These are phyloP conservation scores for Mycosarcoma maydis DNA, from an alignment of 1,284 basidiomycete genomes.

Conservation along the genomic window DNA sequence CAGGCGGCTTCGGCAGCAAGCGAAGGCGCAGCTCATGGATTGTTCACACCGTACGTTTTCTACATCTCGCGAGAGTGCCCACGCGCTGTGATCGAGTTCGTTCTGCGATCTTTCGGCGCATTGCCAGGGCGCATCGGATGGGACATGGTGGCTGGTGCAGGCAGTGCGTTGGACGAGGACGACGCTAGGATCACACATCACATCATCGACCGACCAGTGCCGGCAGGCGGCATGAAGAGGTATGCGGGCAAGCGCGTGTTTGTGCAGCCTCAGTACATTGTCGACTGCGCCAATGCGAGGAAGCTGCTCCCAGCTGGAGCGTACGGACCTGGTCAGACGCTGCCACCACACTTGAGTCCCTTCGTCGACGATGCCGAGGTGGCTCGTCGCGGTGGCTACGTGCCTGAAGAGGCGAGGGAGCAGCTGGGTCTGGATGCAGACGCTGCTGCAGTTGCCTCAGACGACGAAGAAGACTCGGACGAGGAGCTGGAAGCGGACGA, in stretches of 20 bases:
- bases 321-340: slow-evolving; percentile 84
- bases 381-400: slow-evolving; percentile 68
- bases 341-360: slow-evolving; percentile 95
- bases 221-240: slow-evolving; percentile 53
- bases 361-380: slow-evolving; percentile 82
- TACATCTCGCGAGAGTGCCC: slow-evolving; percentile 95
- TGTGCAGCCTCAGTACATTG: slow-evolving; percentile 97
- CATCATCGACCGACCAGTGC: slow-evolving; percentile 85
- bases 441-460: slow-evolving; percentile 74
- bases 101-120: slow-evolving; percentile 86
- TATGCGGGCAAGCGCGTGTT: slow-evolving; percentile 76
- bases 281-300: slow-evolving; percentile 90
- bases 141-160: slow-evolving; percentile 80
- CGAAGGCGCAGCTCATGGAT: slow-evolving; percentile 52
- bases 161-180: slow-evolving; percentile 77
- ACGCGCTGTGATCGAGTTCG: slow-evolving; percentile 91
- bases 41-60: slow-evolving; percentile 90
- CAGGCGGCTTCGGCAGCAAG: slow-evolving; percentile 48
- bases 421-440: slow-evolving; percentile 69
- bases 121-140: slow-evolving; percentile 80
- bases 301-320: slow-evolving; percentile 84
- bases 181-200: slow-evolving; percentile 87
- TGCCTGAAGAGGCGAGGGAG: slow-evolving; percentile 67
- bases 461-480: slow-evolving; percentile 55
- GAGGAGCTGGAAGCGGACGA: slow-evolving; percentile 63